Evolutionary conservation across 176 grass and related monocot species (phyloP), one percentile per base, ranked within the genome.

Genomic region (Eleusine indica): DNA sequence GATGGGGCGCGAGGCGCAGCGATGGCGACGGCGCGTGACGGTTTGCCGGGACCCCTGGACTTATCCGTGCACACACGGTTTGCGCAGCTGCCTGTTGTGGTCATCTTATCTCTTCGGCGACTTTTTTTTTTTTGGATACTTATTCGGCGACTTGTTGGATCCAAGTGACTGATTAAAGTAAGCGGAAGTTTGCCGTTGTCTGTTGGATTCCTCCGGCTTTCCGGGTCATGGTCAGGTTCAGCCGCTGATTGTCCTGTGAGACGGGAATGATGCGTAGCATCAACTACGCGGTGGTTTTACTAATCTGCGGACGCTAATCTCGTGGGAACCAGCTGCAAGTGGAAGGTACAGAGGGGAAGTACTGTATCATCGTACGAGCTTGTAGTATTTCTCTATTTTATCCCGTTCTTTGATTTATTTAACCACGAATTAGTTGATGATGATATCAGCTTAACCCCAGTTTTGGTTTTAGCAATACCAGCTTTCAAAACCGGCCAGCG

Each of bases 251-350:
- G 58, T 61, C 58, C 58, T 11, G 21, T 21, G 58, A 25, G 58
- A 25, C 25, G 25, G 25, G 25, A 25, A 25, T 25, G 25, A 25
- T 25, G 25, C 25, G 25, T 25, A 25, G 25, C 25, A 25, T 25
- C 25, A 25, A 25, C 25, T 11, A 2, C 44, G n/a, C 3, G 58
- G 58, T 62, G 21, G 0, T 21, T n/a, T 58, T 58, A n/a, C 56
- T 21, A 58, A 58, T 8, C 18, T 3, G 18, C 56, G 56, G 7
- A n/a, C 21, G 22, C 61, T 14, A 64, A 38, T 13, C 60, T 64
- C 1, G 40, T 64, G 54, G 54, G 75, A 44, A 22, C 56, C 74
- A 43, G 19, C 74, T 77, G 56, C 75, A 64, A 78, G 40, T 78
- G 75, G 57, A 61, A 43, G 54, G 6, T 41, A 9, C 11, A 28